A percentile compares a stretch with the other conserved stretches of the same genome.
Conservation (phyloP, 2,329 filamentous ascomycete species). For the Alternaria sp. region DNA sequence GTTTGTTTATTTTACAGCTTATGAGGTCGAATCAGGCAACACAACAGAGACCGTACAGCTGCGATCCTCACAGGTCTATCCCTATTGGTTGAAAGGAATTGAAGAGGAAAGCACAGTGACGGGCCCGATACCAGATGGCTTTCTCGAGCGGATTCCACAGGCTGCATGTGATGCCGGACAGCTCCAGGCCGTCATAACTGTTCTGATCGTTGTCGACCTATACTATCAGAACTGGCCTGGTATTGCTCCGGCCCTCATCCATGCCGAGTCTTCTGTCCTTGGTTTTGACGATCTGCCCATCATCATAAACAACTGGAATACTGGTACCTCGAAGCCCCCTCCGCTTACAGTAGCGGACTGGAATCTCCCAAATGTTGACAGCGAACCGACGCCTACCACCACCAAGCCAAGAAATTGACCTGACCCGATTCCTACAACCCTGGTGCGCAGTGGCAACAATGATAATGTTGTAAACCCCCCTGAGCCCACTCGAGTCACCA, state of each 20-base stretch:
- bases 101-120: slow-evolving; percentile 39
- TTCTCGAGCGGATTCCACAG: slow-evolving; percentile 48
- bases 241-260: slow-evolving; percentile 37
- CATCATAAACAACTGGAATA: slow-evolving; percentile 19
- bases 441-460: slow-evolving; percentile 8
- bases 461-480: slow-evolving; percentile 11
- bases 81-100: slow-evolving; percentile 47
- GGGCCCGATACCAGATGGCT: slow-evolving; percentile 47
- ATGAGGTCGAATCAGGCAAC: slow-evolving; percentile 53
- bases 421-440: slow-evolving; percentile 15
- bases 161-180: slow-evolving; percentile 48
- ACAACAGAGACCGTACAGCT: slow-evolving; percentile 50
- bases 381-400: slow-evolving; percentile 14
- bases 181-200: slow-evolving; percentile 53
- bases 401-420: slow-evolving; percentile 13
- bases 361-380: slow-evolving; percentile 14
- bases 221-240: slow-evolving; percentile 40
- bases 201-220: slow-evolving; percentile 55
- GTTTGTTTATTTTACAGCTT: slow-evolving; percentile 55
- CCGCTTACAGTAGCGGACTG: slow-evolving; percentile 29
- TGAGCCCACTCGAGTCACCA: slow-evolving; percentile 28
- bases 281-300: slow-evolving; percentile 36
- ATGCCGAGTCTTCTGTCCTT: slow-evolving; percentile 41
- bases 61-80: slow-evolving; percentile 47
- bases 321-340: slow-evolving; percentile 12